Base-by-base conservation (phyloP, 1,139 yeast species). In the Lodderomyces parapsilosis region DNA sequence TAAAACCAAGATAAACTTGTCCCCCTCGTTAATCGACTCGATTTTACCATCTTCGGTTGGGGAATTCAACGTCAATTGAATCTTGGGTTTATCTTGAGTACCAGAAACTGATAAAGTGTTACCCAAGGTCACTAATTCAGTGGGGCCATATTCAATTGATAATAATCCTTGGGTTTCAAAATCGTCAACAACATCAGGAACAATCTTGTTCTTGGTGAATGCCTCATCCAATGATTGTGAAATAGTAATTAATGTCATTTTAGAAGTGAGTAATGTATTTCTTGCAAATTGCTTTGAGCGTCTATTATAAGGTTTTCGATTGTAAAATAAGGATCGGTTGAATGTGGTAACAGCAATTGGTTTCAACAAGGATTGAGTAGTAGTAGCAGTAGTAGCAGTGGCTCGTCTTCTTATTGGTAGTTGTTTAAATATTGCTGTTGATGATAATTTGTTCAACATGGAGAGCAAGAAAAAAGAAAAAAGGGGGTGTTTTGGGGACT, bases 101-200 rank as follows among this genome's bases (percentile, higher is more conserved):
- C 81, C 83, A 2, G 69, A 73, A 5, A 80, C 83, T 41, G 72
- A 64, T 46, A 90, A 69, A 4, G 83, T 77, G 65, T 90, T 89
- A 18, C 97, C 97, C 68, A 88, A 68, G 0, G 93, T 78, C 18
- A 88, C 96, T 46, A 81, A 85, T 42, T 73, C 71, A 45, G 76
- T 76, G 6, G 71, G 65, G 36, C 76, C 78, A 54, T 71, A 74
- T 52, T 69, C 78, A 53, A 73, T 71, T 23, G 76, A 68, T 45
- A 74, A 63, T 45, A 73, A 62, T 7, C 78, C 79, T 47, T 73
- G 74, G 36, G 76, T 67, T 35, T 61, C 68, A 49, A 72, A 73
- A 47, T 65, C 59, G 44, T 74, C 81, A 49, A 75, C 71, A 35
- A 81, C 86, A 15, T 82, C 87, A 30, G 89, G 88, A 38, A 83